Conservation (phyloP, 441 rosid species). For the Brassica balearica region DNA sequence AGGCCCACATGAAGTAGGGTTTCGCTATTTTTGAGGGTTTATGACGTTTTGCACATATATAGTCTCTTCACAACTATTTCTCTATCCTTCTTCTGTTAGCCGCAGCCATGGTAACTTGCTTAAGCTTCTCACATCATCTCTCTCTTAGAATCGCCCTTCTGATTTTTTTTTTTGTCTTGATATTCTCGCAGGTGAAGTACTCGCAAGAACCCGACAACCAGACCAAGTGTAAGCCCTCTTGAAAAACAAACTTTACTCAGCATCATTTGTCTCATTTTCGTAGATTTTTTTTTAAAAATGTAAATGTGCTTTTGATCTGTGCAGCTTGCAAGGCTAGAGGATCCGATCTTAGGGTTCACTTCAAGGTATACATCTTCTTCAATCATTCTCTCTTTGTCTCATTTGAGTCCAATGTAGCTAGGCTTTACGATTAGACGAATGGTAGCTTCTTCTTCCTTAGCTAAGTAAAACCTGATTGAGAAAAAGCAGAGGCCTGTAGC, state of each 20-base stretch:
- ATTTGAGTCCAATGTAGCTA: not conserved
- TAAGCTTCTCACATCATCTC: conserved; percentile 8
- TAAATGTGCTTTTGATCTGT: not conserved
- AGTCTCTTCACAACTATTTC: not conserved
- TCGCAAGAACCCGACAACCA: conserved; percentile 73
- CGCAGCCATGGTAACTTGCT: conserved; percentile 41
- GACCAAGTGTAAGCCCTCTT: conserved; percentile 58
- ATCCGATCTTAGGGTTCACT: conserved; percentile 75
- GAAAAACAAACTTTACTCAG: not conserved
- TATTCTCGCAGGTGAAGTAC: conserved; percentile 85
- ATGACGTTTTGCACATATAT: conserved; percentile 11
- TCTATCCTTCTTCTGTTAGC: conserved; percentile 5
- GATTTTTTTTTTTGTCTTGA: not conserved
- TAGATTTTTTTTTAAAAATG: not conserved
- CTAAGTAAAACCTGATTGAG: conserved; percentile 47
- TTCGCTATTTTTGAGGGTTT: conserved; percentile 19
- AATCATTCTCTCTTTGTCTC: not conserved
- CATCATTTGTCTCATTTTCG: not conserved
- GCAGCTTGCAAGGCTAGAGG: conserved; percentile 82
- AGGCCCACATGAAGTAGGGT: conserved; percentile 29
- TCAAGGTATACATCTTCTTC: conserved; percentile 53
- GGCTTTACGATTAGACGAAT: not conserved
- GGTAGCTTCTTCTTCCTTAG: not conserved
- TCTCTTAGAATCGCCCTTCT: not conserved
- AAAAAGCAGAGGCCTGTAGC: conserved; percentile 76